Base-by-base conservation (phyloP, 495 filamentous ascomycete species). In the Hypoxylon perforatum region DNA sequence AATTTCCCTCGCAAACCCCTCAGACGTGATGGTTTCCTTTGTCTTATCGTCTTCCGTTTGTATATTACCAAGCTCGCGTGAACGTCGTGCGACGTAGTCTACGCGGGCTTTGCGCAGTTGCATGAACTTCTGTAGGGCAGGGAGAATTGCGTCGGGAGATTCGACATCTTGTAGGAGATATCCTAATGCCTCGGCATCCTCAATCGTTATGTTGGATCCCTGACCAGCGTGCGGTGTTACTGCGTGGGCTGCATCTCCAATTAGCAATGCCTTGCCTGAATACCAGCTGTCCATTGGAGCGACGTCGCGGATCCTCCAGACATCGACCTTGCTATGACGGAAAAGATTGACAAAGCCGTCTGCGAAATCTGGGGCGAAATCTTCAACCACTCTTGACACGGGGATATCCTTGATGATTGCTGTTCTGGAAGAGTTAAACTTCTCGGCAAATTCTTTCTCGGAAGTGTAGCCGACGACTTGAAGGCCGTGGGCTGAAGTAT, bases 181-280 rank as follows among this genome's bases (percentile, higher is more conserved):
- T 9, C 63, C 71, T 18, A 74, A 57, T 1, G 69, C 72, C n/a
- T 74, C 72, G 0, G 72, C 69, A 49, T 74, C 72, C 50, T 74
- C 72, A 45, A 74, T 72, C 17, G 72, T 65, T 49, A 67, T 61
- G 33, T 72, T 72, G 46, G 50, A 67, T 15, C 72, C 72, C 36
- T 72, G 72, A 0, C 69, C 69, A 2, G 66, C 63, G 11, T 69
- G 63, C 0, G 69, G 69, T 0, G 65, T 65, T 8, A 74, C 66
- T 11, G 69, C 69, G 59, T 85, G 84, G 2, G 76, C 80, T 10
- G 83, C 78, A 59, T 86, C 84, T 0, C 84, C 84, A 23, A 84
- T 77, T 10, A 84, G 38, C 7, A 80, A 55, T 3, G 77, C 65
- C 63, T 78, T 82, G 46, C 79, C 81, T 3, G 73, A 69, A 19